Base-by-base conservation (phyloP, 768 basidiomycete genomes). In the Agaricus bisporus region DNA sequence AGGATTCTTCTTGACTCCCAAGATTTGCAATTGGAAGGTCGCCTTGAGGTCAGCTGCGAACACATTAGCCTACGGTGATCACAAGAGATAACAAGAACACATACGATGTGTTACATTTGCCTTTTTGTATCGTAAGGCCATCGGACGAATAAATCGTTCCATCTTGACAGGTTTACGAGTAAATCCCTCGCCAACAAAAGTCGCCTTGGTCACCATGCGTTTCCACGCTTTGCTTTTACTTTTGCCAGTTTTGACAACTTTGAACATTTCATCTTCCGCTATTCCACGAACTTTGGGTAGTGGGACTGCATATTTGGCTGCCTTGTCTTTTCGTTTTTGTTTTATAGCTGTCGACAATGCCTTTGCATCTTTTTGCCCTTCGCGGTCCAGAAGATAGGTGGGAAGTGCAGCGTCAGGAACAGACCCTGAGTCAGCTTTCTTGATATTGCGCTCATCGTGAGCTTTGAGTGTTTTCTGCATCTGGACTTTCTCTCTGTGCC, bases 221-320 rank as follows among this genome's bases (percentile, higher is more conserved):
- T 99, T 99, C 97, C 97, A 99, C 15, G 89, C 80, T 71, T 98
- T 99, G 64, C 81, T 85, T 73, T 93, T 97, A 66, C 81, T 88
- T 76, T 98, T 98, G 51, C 97, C 97, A 1, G 95, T 94, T 77
- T 93, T 91, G 78, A 99, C 76, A 28, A 99, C 97, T 77, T 95
- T 98, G 79, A 99, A 99, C 89, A 94, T 97, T 77, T 99, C 97
- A 63, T 98, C 97, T 69, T 99, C 97, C 14, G 95, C 95, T 61
- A 99, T 98, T 17, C 97, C 97, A 55, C 95, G 76, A 49, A 99
- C 97, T 72, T 93, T 95, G 46, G 97, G 97, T 57, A 99, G 67
- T 4, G 97, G 97, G 1, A 99, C 97, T 15, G 94, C 84, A 71
- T 91, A 99, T 70, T 97, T 98, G 15, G 95, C 95, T 1, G 95